phyloP scores from a whole-genome alignment of 176 grass and related monocot species.

The Ensete glaucum region DNA sequence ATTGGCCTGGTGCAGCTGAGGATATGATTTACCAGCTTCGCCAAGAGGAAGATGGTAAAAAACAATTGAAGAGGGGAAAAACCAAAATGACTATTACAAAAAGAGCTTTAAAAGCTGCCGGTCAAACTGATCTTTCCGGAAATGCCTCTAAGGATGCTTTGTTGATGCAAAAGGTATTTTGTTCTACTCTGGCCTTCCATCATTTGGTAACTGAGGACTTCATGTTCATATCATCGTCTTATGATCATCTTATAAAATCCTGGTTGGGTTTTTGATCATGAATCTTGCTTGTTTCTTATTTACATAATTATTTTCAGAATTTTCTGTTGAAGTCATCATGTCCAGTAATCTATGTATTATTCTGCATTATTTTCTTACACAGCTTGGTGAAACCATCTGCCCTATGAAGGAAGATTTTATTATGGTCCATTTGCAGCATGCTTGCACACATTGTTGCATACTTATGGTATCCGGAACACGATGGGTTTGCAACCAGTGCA shows the following conservation, averaged over 20 bases:
- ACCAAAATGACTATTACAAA: constrained; percentile 92
- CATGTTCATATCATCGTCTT: background rate
- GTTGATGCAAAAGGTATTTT: constrained; percentile 88
- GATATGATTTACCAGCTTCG: constrained; percentile 98
- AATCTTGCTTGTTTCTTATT: background rate
- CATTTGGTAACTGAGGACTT: background rate
- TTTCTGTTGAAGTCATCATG: background rate
- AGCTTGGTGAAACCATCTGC: constrained; percentile 94
- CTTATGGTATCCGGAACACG: constrained; percentile 88
- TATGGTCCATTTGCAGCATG: constrained; percentile 96
- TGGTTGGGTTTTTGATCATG: background rate
- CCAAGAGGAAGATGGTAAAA: constrained; percentile 85
- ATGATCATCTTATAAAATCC: background rate
- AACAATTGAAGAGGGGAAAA: constrained; percentile 88
- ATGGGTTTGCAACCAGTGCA: constrained; percentile 86
- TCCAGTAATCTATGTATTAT: background rate
- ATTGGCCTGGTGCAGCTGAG: constrained; percentile 98
- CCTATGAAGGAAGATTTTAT: constrained; percentile 99
- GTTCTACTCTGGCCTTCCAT: constrained; percentile 20
- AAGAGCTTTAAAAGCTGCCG: constrained; percentile 87
- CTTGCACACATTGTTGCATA: constrained; percentile 75
- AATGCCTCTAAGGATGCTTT: constrained; percentile 93
- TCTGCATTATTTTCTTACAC: constrained; percentile 20
- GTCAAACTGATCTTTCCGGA: constrained; percentile 80
- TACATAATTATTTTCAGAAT: background rate